Evolutionary conservation across 345 rosid species (phyloP).

Genomic region (Salix purpurea): DNA sequence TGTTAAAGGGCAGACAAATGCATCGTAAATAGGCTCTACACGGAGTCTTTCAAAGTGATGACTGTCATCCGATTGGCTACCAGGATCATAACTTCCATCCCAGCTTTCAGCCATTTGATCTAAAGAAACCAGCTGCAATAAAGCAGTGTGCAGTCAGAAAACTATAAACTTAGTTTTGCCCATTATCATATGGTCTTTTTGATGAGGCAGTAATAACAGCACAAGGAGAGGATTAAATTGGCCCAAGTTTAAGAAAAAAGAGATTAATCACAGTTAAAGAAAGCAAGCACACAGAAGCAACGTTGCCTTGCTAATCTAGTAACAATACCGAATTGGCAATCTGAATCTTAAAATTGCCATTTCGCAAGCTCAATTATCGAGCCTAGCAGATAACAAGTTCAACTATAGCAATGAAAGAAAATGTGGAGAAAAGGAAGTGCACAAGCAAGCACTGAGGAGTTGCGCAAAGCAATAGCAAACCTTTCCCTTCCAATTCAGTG

Average conservation of each 20-base stretch:
- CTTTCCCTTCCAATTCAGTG: not conserved
- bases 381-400: not conserved
- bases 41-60: constrained; percentile 51
- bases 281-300: not conserved
- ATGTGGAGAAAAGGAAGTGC: not conserved
- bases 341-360: not conserved
- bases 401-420: not conserved
- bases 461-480: not conserved
- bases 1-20: constrained; percentile 89
- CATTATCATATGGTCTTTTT: not conserved
- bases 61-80: constrained; percentile 79
- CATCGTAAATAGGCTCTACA: constrained; percentile 73
- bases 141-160: not conserved
- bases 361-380: not conserved
- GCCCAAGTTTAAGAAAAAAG: not conserved
- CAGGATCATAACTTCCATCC: constrained; percentile 58
- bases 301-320: not conserved
- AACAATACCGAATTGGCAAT: not conserved
- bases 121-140: constrained; percentile 19
- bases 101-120: constrained; percentile 58
- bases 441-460: not conserved
- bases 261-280: not conserved
- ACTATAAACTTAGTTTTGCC: not conserved
- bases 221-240: not conserved
- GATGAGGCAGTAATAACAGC: not conserved